Base-by-base conservation (phyloP, 2,329 filamentous ascomycete species). In the Botrytis medusae region DNA sequence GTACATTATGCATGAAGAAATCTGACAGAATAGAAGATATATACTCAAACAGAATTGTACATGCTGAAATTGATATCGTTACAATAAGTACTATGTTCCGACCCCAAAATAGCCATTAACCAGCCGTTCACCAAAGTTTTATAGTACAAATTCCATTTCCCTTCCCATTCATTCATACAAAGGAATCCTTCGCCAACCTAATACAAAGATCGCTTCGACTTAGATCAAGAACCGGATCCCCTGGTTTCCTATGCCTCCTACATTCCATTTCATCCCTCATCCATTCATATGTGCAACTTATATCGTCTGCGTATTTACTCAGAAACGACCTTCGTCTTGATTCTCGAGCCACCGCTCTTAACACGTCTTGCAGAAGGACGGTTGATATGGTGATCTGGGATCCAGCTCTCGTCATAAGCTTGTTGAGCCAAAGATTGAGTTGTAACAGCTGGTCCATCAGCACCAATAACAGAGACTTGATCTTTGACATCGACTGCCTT, bases 321-420 rank as follows among this genome's bases (percentile, higher is more conserved):
- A 20, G 40, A 46, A 37, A 74, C 71, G 61, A 75, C 65, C 63
- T 73, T 73, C 51, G 73, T 75, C 76, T 80, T 79, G 59, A 44
- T 42, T 74, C 78, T 78, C 12, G 74, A 76, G 12, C 76, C 72
- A 77, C 86, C 84, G 77, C 86, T 88, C 88, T 90, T 91, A 83
- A 89, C 87, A 77, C 89, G 88, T 83, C 88, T 88, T 73, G 89
- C 92, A 78, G 92, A 87, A 54, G 95, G 95, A 79, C 93, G 91
- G 86, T 95, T 93, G 83, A 98, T 90, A 84, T 98, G 95, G 82
- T 92, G 90, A 54, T 80, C 78, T 7, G 80, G 80, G 48, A 81
- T 81, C 80, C 80, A 81, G 74, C 77, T 79, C 76, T 81, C 80
- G 71, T 81, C 79, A 71, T 80, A 81, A 64, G 77, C 77, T 76